Conservation (phyloP, 1,139 yeast genomes). For the Tardiomyces depauwii region DNA sequence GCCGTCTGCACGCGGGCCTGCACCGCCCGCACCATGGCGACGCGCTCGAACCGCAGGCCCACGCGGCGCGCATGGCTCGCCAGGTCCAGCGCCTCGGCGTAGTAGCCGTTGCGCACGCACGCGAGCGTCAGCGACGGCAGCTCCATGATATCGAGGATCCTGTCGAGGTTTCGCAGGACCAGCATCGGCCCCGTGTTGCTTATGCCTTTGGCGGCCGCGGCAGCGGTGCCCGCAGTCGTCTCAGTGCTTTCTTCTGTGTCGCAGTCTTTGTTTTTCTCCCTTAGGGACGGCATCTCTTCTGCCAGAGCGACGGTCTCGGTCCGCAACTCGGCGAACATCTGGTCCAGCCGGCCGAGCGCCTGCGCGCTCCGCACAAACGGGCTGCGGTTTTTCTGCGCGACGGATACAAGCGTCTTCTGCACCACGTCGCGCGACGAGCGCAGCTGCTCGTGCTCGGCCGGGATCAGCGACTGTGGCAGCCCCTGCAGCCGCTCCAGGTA, state of each 20-base stretch:
- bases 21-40: slow-evolving; percentile 44
- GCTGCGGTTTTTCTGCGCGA: neutral
- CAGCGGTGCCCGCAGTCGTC: too few relatives aligned
- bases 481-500: neutral
- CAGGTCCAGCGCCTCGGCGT: slow-evolving; percentile 78
- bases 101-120: slow-evolving; percentile 80
- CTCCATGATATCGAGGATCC: slow-evolving; percentile 67
- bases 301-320: neutral
- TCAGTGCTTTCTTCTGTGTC: neutral
- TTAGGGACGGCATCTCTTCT: neutral
- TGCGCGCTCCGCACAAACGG: neutral
- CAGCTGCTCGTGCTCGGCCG: neutral
- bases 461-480: neutral
- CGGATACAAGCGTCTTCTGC: neutral
- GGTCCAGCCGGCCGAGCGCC: neutral
- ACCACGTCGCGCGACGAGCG: neutral
- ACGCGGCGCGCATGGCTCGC: slow-evolving; percentile 61
- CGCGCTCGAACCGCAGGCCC: slow-evolving; percentile 54
- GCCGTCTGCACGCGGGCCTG: slow-evolving; percentile 22
- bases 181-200: neutral
- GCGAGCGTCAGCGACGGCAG: slow-evolving; percentile 71
- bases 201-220: too few relatives aligned
- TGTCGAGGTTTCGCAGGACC: slow-evolving; percentile 53
- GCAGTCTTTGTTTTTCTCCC: neutral
- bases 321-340: neutral